Base-by-base conservation (phyloP, 192 early-diverging fungal genomes). In the Coemansia sp. region DNA sequence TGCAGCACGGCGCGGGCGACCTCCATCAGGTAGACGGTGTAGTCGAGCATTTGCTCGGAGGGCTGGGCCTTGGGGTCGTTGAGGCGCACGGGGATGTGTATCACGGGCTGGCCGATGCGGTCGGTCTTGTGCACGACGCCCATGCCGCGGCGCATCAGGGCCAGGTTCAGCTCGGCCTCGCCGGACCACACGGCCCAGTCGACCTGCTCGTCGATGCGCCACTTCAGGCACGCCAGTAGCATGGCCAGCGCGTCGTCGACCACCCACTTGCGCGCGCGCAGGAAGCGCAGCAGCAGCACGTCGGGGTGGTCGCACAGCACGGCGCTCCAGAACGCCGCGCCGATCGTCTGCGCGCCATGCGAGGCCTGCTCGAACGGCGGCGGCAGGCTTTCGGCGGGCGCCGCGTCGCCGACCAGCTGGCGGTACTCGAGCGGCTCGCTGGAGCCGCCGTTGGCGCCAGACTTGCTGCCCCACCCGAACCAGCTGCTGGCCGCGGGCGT, bases 211-310 rank as follows among this genome's bases (percentile, higher is more conserved):
- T 82, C 79, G 7, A 83, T 26, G 20, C 90, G 67, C 93, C 93
- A 96, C 36, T 80, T 76, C 52, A 94, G 61, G 10, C 83, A 77
- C 20, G 78, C 63, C 20, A 85, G 50, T 13, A 87, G 42, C 92
- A 94, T 92, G 4, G 55, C 70, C 6, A 87, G 62, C 0, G 91
- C 88, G 34, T 84, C 84, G 29, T 83, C 63, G 3, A 87, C 75
- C 46, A 92, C 80, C 90, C 91, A 96, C 52, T 95, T 95, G 42
- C 93, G 80, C 15, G 92, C 93, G 24, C 92, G 80, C 40, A 94
- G 64, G 64, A 90, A 94, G 14, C 92, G 80, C 28, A 92, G 77
- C 34, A 88, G 26, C n/a, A 90, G 56, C 0, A 81, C 57, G 64
- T 94, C 91, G 9, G 84, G 86, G 40, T 88, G 79, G 53, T 89